These are phyloP conservation scores for Licmophora abbreviata DNA, from an alignment of 108 stramenopile genomes.

Conservation along the genomic window DNA sequence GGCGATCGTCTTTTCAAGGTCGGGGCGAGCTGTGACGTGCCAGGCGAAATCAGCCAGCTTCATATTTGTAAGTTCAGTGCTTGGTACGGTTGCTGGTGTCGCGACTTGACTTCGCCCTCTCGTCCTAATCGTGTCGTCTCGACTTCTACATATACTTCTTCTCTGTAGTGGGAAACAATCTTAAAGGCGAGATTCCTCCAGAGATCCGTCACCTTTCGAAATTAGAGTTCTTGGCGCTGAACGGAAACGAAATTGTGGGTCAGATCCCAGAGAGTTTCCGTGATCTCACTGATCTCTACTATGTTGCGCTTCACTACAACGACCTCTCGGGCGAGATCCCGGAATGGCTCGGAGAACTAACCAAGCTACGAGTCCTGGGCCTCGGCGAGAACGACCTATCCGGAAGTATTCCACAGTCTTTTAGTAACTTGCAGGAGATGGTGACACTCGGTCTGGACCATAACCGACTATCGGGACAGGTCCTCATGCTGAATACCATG, in stretches of 20 bases:
- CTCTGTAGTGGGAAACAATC: conserved; percentile 8
- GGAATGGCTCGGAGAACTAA: background rate
- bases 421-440: background rate
- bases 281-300: background rate
- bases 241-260: conserved; percentile 6
- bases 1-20: background rate
- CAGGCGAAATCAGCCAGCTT: no score
- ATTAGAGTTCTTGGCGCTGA: conserved; percentile 13
- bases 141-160: background rate
- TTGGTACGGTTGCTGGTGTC: no score
- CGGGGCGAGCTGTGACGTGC: conserved; percentile 7
- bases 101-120: no score
- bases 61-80: no score
- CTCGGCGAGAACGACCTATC: background rate
- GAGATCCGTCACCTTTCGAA: conserved; percentile 30
- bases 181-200: conserved; percentile 25
- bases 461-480: conserved; percentile 11
- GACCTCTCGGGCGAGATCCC: background rate
- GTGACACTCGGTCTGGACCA: background rate
- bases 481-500: background rate
- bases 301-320: conserved; percentile 1
- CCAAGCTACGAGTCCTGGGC: background rate
- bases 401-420: background rate
- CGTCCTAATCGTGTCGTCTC: no score
- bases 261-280: background rate